These are phyloP conservation scores for Friedmanniomyces simplex DNA, from an alignment of 495 filamentous ascomycete genomes.

Conservation along the genomic window DNA sequence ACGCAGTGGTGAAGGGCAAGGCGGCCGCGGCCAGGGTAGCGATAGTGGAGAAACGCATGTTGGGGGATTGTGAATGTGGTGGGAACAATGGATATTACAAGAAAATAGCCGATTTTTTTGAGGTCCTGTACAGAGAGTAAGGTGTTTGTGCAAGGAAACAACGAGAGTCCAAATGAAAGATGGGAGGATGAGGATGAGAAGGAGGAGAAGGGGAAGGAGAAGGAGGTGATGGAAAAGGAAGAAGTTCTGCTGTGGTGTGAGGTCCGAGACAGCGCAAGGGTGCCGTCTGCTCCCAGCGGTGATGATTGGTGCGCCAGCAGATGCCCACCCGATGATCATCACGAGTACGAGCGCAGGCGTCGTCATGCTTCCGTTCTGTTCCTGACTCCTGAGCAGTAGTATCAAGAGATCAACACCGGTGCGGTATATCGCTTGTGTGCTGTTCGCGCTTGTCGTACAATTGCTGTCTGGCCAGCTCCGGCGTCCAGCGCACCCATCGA, in stretches of 20 bases:
- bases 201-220: background rate
- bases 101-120: no score
- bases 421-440: no score
- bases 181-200: background rate
- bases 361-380: background rate
- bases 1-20: slow-evolving; percentile 17
- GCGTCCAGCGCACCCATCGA: no score
- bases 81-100: no score
- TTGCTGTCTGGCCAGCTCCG: no score
- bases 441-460: no score
- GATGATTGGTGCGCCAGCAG: background rate
- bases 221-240: background rate
- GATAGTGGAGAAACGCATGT: slow-evolving; percentile 15
- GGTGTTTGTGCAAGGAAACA: background rate
- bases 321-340: background rate
- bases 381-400: no score
- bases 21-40: slow-evolving; percentile 13
- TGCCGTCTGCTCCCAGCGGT: background rate
- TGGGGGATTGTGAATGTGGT: background rate
- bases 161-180: background rate
- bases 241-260: background rate
- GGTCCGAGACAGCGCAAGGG: background rate
- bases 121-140: background rate
- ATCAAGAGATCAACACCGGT: no score
- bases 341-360: background rate